phyloP scores from a whole-genome alignment of 345 rosid species.

The Reutealis trisperma region DNA sequence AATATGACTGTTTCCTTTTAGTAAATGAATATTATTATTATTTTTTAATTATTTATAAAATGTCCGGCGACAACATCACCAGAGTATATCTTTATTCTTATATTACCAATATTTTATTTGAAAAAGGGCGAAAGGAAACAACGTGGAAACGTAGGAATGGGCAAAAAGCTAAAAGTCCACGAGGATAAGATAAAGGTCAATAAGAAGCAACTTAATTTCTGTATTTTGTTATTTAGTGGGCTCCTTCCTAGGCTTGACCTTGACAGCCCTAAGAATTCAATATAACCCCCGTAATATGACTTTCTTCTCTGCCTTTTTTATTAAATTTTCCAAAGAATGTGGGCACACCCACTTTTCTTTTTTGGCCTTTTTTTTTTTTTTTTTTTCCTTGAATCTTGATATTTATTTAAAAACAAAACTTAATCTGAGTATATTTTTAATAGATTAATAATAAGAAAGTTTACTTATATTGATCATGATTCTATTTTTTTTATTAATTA shows the following conservation, averaged over 20 bases:
- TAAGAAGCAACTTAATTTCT: background rate
- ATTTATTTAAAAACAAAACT: too few species aligned
- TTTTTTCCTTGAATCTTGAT: background rate
- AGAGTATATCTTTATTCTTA: background rate
- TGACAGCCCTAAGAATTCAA: background rate
- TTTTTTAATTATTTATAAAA: too few species aligned
- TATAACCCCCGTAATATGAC: background rate
- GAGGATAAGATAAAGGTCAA: constrained; percentile 16
- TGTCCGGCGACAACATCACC: background rate
- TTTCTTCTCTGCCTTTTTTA: too few species aligned
- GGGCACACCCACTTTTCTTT: too few species aligned
- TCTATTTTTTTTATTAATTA: too few species aligned
- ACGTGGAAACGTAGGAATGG: background rate
- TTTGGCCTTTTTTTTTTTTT: background rate
- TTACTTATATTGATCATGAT: too few species aligned
- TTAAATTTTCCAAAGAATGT: too few species aligned
- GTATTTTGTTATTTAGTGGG: background rate
- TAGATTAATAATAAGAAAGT: too few species aligned
- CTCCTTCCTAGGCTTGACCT: background rate
- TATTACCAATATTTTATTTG: background rate
- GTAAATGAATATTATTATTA: too few species aligned
- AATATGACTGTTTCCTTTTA: too few species aligned
- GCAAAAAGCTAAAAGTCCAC: background rate
- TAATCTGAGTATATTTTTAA: too few species aligned
- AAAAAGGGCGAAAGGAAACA: background rate